Percentiles rank a stretch among this genome's conserved stretches.
These are phyloP conservation scores for Boechera retrofracta DNA, from an alignment of 345 rosid genomes.

Conservation along the genomic window DNA sequence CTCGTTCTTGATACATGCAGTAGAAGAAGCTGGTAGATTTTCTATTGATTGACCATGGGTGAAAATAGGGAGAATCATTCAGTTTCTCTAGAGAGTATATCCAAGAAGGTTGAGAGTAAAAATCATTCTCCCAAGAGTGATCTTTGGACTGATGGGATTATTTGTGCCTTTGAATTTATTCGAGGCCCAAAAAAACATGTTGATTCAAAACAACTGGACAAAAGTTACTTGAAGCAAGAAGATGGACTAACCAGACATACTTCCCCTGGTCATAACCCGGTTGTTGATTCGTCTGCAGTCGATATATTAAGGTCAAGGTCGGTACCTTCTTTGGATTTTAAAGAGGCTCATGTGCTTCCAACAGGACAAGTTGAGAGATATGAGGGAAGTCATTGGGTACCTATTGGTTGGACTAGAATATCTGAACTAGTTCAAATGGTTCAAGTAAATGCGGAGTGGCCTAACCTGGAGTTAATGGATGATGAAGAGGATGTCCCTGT, in stretches of 20 bases:
- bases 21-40: background rate
- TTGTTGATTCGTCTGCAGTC: constrained; percentile 41
- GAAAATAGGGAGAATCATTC: constrained; percentile 25
- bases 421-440: constrained; percentile 68
- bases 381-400: constrained; percentile 78
- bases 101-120: constrained; percentile 38
- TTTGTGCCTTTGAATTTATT: constrained; percentile 83
- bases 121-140: constrained; percentile 53
- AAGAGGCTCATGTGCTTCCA: constrained; percentile 46
- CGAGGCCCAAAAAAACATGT: constrained; percentile 50
- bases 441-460: constrained; percentile 75
- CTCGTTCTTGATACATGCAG: background rate
- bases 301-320: constrained; percentile 40
- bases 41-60: constrained; percentile 23
- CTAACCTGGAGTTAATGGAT: constrained; percentile 55
- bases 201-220: constrained; percentile 31
- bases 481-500: constrained; percentile 69
- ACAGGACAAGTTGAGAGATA: constrained; percentile 52
- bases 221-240: constrained; percentile 31
- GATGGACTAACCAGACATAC: constrained; percentile 45
- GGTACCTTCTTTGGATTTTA: constrained; percentile 48
- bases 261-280: constrained; percentile 41
- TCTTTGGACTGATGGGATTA: constrained; percentile 86
- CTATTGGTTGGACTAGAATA: constrained; percentile 94
- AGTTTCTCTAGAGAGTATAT: constrained; percentile 32